phyloP scores from a whole-genome alignment of 257 asterid genomes.

The Fraxinus anomala region DNA sequence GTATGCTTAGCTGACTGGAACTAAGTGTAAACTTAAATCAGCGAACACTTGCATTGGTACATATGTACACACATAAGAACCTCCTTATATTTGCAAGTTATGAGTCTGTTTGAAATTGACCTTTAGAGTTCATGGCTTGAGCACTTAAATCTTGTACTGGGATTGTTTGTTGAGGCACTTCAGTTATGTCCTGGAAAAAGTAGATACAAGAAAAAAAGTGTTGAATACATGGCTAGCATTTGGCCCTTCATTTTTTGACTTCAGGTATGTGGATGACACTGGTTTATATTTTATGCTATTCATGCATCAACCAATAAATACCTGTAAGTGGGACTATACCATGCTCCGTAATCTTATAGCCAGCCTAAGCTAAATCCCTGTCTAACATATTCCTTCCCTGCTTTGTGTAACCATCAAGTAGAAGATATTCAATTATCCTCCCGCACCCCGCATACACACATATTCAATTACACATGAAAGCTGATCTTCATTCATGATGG shows the following conservation, averaged over 20 bases:
- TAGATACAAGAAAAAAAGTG: neutral
- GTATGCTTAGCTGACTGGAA: slow-evolving; percentile 20
- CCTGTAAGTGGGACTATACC: neutral
- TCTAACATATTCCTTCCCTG: neutral
- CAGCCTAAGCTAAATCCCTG: neutral
- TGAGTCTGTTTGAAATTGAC: slow-evolving; percentile 2
- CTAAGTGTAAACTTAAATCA: slow-evolving; percentile 15
- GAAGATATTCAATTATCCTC: neutral
- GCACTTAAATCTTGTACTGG: neutral
- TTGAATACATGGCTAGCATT: neutral
- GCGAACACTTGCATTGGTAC: slow-evolving; percentile 12
- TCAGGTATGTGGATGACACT: neutral
- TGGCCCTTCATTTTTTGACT: neutral
- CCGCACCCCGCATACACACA: neutral
- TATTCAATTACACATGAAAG: neutral
- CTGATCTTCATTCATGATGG: neutral
- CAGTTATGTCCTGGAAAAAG: neutral
- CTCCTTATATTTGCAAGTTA: slow-evolving; percentile 3
- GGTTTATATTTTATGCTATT: neutral
- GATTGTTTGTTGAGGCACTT: neutral
- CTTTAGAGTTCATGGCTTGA: neutral
- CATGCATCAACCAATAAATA: neutral
- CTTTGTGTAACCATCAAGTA: neutral
- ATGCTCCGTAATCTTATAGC: neutral
- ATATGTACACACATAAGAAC: neutral